Conservation (phyloP, 768 basidiomycete species). For the Russula virescens region DNA sequence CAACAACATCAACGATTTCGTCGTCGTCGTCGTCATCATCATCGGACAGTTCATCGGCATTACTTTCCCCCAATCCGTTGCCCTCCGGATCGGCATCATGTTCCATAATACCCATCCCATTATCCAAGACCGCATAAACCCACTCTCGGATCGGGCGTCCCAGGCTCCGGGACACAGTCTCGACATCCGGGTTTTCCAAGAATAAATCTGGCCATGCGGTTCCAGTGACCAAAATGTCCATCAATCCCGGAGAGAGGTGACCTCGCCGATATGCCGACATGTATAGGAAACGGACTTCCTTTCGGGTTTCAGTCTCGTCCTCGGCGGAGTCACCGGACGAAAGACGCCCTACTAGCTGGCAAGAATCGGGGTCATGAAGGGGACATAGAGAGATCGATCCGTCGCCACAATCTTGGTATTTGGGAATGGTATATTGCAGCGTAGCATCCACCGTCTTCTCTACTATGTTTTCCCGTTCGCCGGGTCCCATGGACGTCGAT, state of each 20-base stretch:
- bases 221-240: slow-evolving; percentile 56
- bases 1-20: slow-evolving; percentile 65
- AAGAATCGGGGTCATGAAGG: slow-evolving; percentile 52
- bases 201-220: slow-evolving; percentile 71
- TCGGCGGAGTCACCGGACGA: slow-evolving; percentile 30
- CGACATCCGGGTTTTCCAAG: slow-evolving; percentile 71
- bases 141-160: slow-evolving; percentile 58
- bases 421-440: slow-evolving; percentile 71
- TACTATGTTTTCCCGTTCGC: slow-evolving; percentile 60
- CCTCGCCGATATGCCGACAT: slow-evolving; percentile 60
- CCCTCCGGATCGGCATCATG: slow-evolving; percentile 25
- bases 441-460: slow-evolving; percentile 70
- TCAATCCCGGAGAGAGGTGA: slow-evolving; percentile 46
- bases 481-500: slow-evolving; percentile 44
- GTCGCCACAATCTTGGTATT: slow-evolving; percentile 39
- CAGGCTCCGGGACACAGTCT: slow-evolving; percentile 58
- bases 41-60: slow-evolving; percentile 41
- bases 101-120: slow-evolving; percentile 55
- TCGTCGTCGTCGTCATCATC: slow-evolving; percentile 46
- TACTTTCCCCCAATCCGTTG: slow-evolving; percentile 25
- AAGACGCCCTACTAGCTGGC: slow-evolving; percentile 49
- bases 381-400: slow-evolving; percentile 51
- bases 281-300: slow-evolving; percentile 45
- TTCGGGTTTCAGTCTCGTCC: slow-evolving; percentile 7
- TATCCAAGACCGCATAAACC: slow-evolving; percentile 63